Base-by-base conservation (phyloP, 192 early-diverging fungal genomes). In the Gaertneriomyces sp. region DNA sequence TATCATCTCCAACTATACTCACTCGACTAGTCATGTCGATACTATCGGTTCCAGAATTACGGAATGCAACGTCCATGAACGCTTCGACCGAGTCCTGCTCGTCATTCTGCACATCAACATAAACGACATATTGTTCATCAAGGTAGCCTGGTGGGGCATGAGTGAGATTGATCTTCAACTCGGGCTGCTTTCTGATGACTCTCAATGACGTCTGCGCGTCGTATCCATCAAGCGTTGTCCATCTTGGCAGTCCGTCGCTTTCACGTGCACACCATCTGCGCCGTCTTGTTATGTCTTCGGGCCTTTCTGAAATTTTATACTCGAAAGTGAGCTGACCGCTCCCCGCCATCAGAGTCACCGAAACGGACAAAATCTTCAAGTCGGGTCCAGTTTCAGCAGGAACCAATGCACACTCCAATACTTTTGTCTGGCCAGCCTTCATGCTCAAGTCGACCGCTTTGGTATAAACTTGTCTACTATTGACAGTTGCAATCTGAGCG, bases 111-210 rank as follows among this genome's bases (percentile, higher is more conserved):
- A 90, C 61, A n/a, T 71, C 80, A n/a, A 91, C 66, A 39, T 69
- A 67, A 10, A 91, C 64, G 12, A 77, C 78, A 61, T 85, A 88
- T 12, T 79, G 68, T 60, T 90, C 89, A 57, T 91, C 86, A 56
- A 91, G 59, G n/a, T 86, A 68, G 1, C 85, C 85, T 14, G 89
- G 89, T 2, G 88, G 70, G 19, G 61, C 61, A 58, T 89, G 82
- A 1, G 70, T 62, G 2, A 81, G 64, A 40, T 68, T 58, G 40
- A 91, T 75, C 43, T 76, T 71, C 0, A 91, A 57, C 25, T 84
- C 85, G 39, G 90, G 86, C 45, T 84, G 84, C 19, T 79, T 75
- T 68, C 85, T 80, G 7, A 79, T 75, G 8, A 90, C 75, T 3
- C 76, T 72, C 14, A 80, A 56, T 20, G 74, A 52, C 6, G 77